Conservation (phyloP, 2,329 filamentous ascomycete species). For the Hypoxylon sp. region DNA sequence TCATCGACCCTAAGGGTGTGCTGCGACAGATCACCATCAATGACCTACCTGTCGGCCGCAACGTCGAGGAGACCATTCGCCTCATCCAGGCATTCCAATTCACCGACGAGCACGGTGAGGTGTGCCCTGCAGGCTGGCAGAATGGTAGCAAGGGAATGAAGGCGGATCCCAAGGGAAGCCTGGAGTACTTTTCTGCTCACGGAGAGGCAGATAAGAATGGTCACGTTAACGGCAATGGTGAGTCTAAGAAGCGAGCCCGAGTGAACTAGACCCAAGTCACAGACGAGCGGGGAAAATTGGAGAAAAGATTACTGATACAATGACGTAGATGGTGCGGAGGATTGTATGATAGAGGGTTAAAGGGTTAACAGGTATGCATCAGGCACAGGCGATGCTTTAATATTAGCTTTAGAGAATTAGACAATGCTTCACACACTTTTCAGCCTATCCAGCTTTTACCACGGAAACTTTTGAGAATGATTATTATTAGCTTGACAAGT, state of each 20-base stretch:
- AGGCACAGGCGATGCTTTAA: conserved; percentile 24
- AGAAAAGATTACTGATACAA: conserved; percentile 30
- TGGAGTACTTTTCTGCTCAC: conserved; percentile 62
- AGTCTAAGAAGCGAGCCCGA: conserved; percentile 53
- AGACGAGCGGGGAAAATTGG: conserved; percentile 28
- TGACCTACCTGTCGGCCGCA: conserved; percentile 74
- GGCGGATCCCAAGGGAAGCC: conserved; percentile 65
- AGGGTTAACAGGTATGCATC: conserved; percentile 19
- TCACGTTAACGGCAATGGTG: conserved; percentile 57
- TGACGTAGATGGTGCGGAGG: conserved; percentile 32
- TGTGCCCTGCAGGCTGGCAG: conserved; percentile 71
- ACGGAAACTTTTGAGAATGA: not conserved
- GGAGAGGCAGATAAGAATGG: conserved; percentile 44
- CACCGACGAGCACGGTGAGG: conserved; percentile 85
- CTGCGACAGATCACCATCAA: conserved; percentile 76
- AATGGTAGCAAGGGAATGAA: conserved; percentile 65
- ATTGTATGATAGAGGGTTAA: conserved; percentile 23
- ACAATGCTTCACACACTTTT: conserved; percentile 2
- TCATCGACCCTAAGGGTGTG: conserved; percentile 74
- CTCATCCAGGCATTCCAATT: conserved; percentile 84
- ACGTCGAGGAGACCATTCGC: conserved; percentile 74
- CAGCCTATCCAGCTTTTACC: not conserved
- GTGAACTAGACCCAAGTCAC: conserved; percentile 38
- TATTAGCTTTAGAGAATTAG: conserved; percentile 25
- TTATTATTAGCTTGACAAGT: not conserved